phyloP scores from a whole-genome alignment of 495 filamentous ascomycete species.

The Penicillium bialowiezense region DNA sequence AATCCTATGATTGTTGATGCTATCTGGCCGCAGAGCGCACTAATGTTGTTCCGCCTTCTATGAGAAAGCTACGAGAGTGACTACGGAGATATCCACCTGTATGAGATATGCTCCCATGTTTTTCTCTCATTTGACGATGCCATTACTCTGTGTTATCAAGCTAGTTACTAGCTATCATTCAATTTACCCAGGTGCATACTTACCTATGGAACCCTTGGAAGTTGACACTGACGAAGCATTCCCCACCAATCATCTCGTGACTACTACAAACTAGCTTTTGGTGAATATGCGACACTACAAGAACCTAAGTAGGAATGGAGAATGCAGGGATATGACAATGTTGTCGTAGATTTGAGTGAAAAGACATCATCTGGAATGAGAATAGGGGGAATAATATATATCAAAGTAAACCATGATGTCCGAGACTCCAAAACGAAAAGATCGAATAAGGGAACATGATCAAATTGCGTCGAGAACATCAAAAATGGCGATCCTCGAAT shows the following conservation, averaged over 20 bases:
- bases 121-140: too few relatives aligned
- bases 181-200: too few relatives aligned
- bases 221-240: too few relatives aligned
- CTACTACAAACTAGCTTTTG: too few relatives aligned
- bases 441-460: constrained; percentile 6
- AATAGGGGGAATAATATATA: constrained; percentile 11
- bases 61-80: constrained; percentile 5
- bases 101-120: too few relatives aligned
- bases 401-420: neutral
- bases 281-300: too few relatives aligned
- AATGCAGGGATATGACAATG: neutral
- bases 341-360: neutral
- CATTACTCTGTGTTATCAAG: too few relatives aligned
- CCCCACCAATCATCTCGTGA: too few relatives aligned
- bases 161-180: too few relatives aligned
- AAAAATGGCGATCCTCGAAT: constrained; percentile 10
- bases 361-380: constrained; percentile 7
- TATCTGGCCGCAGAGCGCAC: constrained; percentile 38
- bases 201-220: too few relatives aligned
- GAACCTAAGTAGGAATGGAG: too few relatives aligned
- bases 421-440: constrained; percentile 3
- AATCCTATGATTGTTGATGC: constrained; percentile 28
- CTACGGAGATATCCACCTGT: too few relatives aligned
- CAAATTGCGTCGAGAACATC: constrained; percentile 15
- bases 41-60: constrained; percentile 38